Conservation (phyloP, 164 flowering plant genomes). For the Annona cherimola region DNA sequence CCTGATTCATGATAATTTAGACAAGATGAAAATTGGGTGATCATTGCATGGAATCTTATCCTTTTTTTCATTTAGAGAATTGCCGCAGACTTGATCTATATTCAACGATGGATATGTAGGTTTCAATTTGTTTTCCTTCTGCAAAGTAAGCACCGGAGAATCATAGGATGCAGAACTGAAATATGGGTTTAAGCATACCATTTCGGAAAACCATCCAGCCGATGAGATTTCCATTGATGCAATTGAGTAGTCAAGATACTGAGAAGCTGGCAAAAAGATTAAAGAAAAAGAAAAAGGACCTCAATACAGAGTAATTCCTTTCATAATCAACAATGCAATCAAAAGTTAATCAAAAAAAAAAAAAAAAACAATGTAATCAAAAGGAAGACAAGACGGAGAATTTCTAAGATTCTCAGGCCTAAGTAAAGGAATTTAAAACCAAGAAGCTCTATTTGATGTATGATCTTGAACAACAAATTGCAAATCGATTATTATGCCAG, state of each 20-base stretch:
- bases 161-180: neutral
- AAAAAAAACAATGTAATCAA: neutral
- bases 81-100: neutral
- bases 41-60: too few relatives aligned
- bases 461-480: neutral
- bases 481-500: neutral
- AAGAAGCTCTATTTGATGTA: neutral
- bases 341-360: neutral
- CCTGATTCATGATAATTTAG: neutral
- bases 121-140: neutral
- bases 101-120: neutral
- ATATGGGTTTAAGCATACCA: constrained; percentile 21
- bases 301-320: neutral
- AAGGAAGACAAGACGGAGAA: neutral
- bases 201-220: constrained; percentile 30
- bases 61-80: neutral
- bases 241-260: neutral
- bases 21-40: neutral
- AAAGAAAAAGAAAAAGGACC: neutral
- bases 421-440: neutral
- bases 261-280: neutral
- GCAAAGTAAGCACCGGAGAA: neutral
- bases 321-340: neutral
- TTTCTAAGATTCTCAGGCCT: neutral
- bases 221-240: constrained; percentile 39